phyloP scores from a whole-genome alignment of 2,329 filamentous ascomycete genomes.

The Colletotrichum kahawae region DNA sequence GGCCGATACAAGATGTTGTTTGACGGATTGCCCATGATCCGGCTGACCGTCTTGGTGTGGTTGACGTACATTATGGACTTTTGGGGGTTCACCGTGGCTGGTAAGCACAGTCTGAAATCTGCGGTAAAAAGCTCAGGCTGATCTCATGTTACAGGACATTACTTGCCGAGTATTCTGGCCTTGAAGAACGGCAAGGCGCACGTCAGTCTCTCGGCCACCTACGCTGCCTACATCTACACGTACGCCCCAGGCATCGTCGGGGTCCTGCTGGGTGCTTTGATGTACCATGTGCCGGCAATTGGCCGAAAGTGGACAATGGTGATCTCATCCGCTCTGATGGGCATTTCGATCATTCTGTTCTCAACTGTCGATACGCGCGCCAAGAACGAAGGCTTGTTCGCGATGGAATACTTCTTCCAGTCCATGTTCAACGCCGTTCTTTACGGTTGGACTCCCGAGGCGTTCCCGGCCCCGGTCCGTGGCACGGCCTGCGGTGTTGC shows the following conservation, averaged over 20 bases:
- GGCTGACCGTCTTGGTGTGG: constrained; percentile 39
- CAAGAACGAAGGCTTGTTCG: constrained; percentile 30
- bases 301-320: constrained; percentile 32
- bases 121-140: rapidly evolving
- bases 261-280: constrained; percentile 50
- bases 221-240: constrained; percentile 59
- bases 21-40: constrained; percentile 34
- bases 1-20: constrained; percentile 38
- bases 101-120: constrained; percentile 23
- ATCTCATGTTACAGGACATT: constrained; percentile 31
- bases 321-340: constrained; percentile 28
- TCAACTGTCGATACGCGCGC: constrained; percentile 29
- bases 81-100: constrained; percentile 42
- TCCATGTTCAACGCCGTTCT: constrained; percentile 25
- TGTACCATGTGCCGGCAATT: constrained; percentile 47
- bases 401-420: constrained; percentile 35
- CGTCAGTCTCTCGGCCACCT: constrained; percentile 50
- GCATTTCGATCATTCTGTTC: constrained; percentile 29
- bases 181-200: constrained; percentile 52
- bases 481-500: constrained; percentile 60
- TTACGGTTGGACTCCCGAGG: constrained; percentile 22
- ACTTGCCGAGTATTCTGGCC: constrained; percentile 54
- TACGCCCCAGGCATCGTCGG: constrained; percentile 57
- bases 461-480: constrained; percentile 48
- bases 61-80: constrained; percentile 44